Percentiles rank a stretch among this genome's conserved stretches.
phyloP scores from a whole-genome alignment of 352 stramenopile species.

The Salisapilia sapeloensis region DNA sequence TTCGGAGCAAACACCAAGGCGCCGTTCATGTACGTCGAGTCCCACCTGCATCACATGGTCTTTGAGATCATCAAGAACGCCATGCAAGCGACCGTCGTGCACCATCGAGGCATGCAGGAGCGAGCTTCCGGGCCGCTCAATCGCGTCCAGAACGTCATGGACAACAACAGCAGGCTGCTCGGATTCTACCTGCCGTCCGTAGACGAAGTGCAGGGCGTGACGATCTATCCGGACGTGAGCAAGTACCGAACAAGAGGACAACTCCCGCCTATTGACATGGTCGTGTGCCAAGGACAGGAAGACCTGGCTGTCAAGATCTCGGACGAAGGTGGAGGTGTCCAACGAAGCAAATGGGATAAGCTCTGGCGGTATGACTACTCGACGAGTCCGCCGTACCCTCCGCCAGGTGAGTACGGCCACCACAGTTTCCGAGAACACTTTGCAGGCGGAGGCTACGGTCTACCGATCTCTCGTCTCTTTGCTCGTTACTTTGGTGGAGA shows the following conservation, averaged over 20 bases:
- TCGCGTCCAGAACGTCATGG: conserved; percentile 47
- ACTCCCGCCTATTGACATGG: conserved; percentile 90
- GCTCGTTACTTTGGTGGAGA: conserved; percentile 98
- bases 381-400: conserved; percentile 70
- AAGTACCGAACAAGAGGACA: conserved; percentile 39
- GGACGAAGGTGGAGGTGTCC: conserved; percentile 96
- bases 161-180: conserved; percentile 34
- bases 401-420: conserved; percentile 40
- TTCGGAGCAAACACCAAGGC: conserved; percentile 20
- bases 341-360: conserved; percentile 89
- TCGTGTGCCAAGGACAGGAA: conserved; percentile 95
- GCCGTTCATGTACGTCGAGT: conserved; percentile 72
- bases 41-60: conserved; percentile 79
- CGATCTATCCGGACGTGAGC: conserved; percentile 55
- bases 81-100: conserved; percentile 95
- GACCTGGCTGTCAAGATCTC: conserved; percentile 96
- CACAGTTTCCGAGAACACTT: conserved; percentile 77
- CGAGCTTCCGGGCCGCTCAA: conserved; percentile 23
- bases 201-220: conserved; percentile 46
- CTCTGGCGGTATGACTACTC: conserved; percentile 99
- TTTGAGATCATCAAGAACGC: conserved; percentile 98
- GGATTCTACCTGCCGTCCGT: conserved; percentile 62
- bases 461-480: conserved; percentile 87
- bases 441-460: conserved; percentile 90
- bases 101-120: conserved; percentile 50